Base-by-base conservation (phyloP, 202 grass and related monocot species). In the Cymbopogon flexuosus region DNA sequence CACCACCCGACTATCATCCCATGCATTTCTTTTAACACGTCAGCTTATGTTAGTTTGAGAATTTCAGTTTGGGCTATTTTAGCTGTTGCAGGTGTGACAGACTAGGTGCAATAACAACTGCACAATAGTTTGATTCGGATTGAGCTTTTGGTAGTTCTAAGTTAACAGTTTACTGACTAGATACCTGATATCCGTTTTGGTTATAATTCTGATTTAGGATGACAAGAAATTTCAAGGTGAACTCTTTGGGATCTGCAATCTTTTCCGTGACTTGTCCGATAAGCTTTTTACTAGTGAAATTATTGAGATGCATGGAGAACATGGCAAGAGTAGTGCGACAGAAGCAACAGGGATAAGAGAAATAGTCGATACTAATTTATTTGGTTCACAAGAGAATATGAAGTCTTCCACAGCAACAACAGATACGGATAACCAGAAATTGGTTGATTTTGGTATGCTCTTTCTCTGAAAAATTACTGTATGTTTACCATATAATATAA, bases 281-380 rank as follows among this genome's bases (percentile, higher is more conserved):
- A 93, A 97, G 86, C 92, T 94, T 81, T 97, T 97, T 62, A 97
- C 92, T 67, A 97, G 95, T 86, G 92, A 94, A 79, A 97, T 97
- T 30, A 91, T 97, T 75, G 95, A 97, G 74, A 97, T 94, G 91
- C 92, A 94, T 82, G 95, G 89, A 73, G 88, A 93, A 62, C 81
- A 94, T 77, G 88, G 77, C 43, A 87, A 89, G 52, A 59, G 33
- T 83, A 75, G 62, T 79, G 34, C 69, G 62, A 41, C 77, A 46
- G 83, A 88, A 75, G 77, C 51, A 23, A 86, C 35, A 69, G 84
- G 76, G 78, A 75, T 89, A 69, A 78, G 82, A 79, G 83, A 67
- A 80, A 87, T 83, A 68, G 85, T 81, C 35, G 92, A 83, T 66
- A 80, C 68, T 89, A 51, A 86, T 89, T 64, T 72, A 78, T 76